Base-by-base conservation (phyloP, 148 eudicot genomes). In the Rhododendron henanense region DNA sequence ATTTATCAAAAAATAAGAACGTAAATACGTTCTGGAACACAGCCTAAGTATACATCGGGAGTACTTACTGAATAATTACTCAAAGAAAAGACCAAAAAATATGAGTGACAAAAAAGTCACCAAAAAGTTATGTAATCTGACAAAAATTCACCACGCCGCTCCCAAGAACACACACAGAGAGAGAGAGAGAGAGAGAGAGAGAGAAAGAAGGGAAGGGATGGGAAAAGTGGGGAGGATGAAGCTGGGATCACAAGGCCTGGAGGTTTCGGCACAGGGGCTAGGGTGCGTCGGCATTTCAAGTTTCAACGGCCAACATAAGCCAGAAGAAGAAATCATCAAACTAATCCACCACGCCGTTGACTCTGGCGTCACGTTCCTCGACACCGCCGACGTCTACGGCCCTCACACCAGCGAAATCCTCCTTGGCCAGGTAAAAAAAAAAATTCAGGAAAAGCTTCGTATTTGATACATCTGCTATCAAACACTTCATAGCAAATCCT, bases 341-440 rank as follows among this genome's bases (percentile, higher is more conserved):
- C 51, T 78, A 3, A 78, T 78, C 33, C 81, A 10, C 28, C 81
- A 78, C 55, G 81, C 81, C 25, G 23, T 78, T 41, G 45, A 78
- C 53, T 78, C 81, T 53, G 55, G 81, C 81, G 53, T 78, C 18
- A 78, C 81, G 5, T 78, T 78, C 81, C 51, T 78, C 55, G 81
- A 78, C 81, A 78, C 81, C 81, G 47, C 81, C 81, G 81, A 78
- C 81, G 4, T 44, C 23, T 78, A 78, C 28, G 81, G 81, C 53
- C 53, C 33, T 45, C 81, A 78, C 53, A 44, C 31, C n/a, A 23
- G n/a, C 33, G 81, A 78, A 78, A 8, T 41, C 53, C 53, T 78
- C 81, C 25, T 78, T 28, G 81, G 81, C 53, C 45, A 78, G 81
- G 81, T 78, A 16, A 18, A 55, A 53, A 1, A 51, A 51, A 53